Evolutionary conservation across 2,329 filamentous ascomycete species (phyloP), one percentile per base, ranked within the genome.

Genomic region (Ascochyta rabiei): DNA sequence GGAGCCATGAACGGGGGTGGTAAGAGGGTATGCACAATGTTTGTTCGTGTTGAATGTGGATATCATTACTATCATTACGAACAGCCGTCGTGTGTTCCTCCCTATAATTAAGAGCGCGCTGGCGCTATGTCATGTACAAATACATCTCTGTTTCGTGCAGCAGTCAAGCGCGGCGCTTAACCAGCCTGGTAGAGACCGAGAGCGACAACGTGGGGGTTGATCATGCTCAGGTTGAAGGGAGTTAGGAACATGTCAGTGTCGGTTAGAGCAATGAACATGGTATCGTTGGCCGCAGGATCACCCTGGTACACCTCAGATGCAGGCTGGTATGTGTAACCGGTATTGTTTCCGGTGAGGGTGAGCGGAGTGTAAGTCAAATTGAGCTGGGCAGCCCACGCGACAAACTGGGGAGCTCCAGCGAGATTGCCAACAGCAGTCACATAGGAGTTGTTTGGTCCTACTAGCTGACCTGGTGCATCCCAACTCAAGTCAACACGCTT

Each of bases 401-500:
- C 90, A 61, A 83, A 96, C 53, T 78, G 75, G 0, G 91, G 88
- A 3, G 72, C 64, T 2, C 80, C 81, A 0, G 87, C 89, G 16
- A 68, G 62, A 0, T 82, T 80, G 0, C n/a, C n/a, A n/a, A n/a
- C n/a, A n/a, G 80, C 73, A 0, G 91, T 93, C 43, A 91, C 77
- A 71, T 96, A 96, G 68, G 85, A 89, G 77, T 91, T 91, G 75
- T 96, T 93, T 0, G 91, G 91, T 0, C 91, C 91, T 3, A 93
- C 82, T 0, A 82, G 65, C 62, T 83, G 75, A 0, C 89, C 90
- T 0, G 90, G 88, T 0, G 71, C 75, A 23, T 95, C 90, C 90
- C 90, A 96, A 38, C 81, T 72, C 6, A 96, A 76, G 67, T 84
- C 85, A 2, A 96, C 85, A 63, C 86, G 77, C 21, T 88, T 88